Base-by-base conservation (phyloP, 2,329 filamentous ascomycete genomes). In the Lizonia empirigonia region DNA sequence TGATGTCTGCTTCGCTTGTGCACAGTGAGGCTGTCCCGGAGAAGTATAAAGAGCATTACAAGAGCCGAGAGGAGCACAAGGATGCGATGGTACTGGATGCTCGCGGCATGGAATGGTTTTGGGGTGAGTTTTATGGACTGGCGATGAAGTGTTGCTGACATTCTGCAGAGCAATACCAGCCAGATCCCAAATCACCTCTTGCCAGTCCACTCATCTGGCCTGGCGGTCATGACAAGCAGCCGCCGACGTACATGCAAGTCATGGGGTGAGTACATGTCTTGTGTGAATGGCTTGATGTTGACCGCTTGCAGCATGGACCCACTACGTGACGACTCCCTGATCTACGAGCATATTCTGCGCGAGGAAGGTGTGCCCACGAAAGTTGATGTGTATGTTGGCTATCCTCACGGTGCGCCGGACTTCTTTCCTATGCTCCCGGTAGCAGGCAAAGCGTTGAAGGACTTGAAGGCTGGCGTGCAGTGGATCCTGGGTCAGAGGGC, bases 281-380 rank as follows among this genome's bases (percentile, higher is more conserved):
- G 1, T 16, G 6, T 34, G 26, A 34, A 18, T 18, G 12, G 10
- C 20, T 5, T 10, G 3, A 23, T 13, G 27, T 23, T 39, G 36
- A 39, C 36, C 5, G 26, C 30, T 51, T 22, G 13, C 19, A 59
- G 60, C 5, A 52, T 78, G 50, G 82, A 84, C 59, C 76, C 76
- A 0, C 55, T 80, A 2, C 67, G 82, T 4, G 82, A 85, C 50
- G 81, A 83, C 45, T 78, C 70, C 0, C 53, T 84, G 36, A 76
- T 83, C 0, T 84, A 82, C 55, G 80, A 82, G 55, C 64, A 73
- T 30, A 60, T 78, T 2, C 59, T 84, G 49, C 67, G 74, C 24
- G 76, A 78, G 44, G 73, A 39, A n/a, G 74, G 68, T 5, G 69
- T 81, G 7, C 60, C 70, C 57, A 81, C 79, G 1, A 73, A 69